phyloP scores from a whole-genome alignment of 257 asterid genomes.

The Anisodus acutangulus region DNA sequence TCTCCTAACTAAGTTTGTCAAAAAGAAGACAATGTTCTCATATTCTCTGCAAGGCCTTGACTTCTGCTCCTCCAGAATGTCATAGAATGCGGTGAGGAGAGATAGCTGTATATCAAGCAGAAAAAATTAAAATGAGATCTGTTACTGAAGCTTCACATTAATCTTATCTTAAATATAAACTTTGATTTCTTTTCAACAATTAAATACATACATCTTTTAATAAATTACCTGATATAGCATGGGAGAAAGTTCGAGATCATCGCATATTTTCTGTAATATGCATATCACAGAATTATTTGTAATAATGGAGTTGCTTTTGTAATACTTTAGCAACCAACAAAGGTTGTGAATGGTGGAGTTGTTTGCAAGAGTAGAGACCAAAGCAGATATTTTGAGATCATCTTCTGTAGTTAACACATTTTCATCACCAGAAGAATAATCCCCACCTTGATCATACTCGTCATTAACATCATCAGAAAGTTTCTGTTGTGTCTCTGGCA shows the following conservation, averaged over 20 bases:
- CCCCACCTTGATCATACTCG: slow-evolving; percentile 53
- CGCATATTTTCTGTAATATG: slow-evolving; percentile 74
- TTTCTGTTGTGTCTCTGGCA: slow-evolving; percentile 46
- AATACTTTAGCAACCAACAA: slow-evolving; percentile 90
- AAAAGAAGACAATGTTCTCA: slow-evolving; percentile 70
- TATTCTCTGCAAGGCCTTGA: slow-evolving; percentile 72
- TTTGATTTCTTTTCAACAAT: slow-evolving; percentile 1
- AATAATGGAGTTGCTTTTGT: slow-evolving; percentile 72
- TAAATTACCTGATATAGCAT: slow-evolving; percentile 88
- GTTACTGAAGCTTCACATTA: slow-evolving; percentile 22
- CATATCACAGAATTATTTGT: slow-evolving; percentile 75
- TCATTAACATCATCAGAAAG: slow-evolving; percentile 42
- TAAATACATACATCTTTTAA: neutral
- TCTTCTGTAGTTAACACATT: slow-evolving; percentile 64
- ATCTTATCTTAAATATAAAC: neutral
- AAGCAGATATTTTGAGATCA: slow-evolving; percentile 71
- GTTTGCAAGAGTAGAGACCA: slow-evolving; percentile 82
- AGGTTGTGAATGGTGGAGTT: slow-evolving; percentile 65
- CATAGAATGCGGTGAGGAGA: slow-evolving; percentile 70
- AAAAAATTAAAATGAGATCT: slow-evolving; percentile 35
- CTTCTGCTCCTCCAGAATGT: slow-evolving; percentile 93
- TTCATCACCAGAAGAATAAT: slow-evolving; percentile 75
- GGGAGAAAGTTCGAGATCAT: slow-evolving; percentile 90
- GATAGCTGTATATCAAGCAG: slow-evolving; percentile 67
- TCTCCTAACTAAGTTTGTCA: slow-evolving; percentile 75